phyloP scores from a whole-genome alignment of 306 rosid species.

The Corylus avellana region DNA sequence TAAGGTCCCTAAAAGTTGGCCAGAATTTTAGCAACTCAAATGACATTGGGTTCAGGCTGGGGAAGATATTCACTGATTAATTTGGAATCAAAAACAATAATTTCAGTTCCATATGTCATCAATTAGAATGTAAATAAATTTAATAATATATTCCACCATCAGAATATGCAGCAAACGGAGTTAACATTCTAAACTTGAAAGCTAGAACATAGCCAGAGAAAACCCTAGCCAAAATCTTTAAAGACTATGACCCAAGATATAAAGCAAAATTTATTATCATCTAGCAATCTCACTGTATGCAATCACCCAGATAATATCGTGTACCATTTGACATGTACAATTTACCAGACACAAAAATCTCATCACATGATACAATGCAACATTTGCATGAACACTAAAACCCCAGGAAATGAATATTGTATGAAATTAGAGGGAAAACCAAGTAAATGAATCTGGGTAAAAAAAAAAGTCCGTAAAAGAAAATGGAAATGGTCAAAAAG shows the following conservation, averaged over 20 bases:
- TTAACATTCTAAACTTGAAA: not conserved
- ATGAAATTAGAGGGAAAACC: not conserved
- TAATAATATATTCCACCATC: not conserved
- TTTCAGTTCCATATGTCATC: not conserved
- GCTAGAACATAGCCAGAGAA: not conserved
- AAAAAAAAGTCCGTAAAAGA: not conserved
- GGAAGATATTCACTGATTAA: not conserved
- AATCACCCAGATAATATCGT: not conserved
- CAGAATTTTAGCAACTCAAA: not conserved
- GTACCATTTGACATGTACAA: not conserved
- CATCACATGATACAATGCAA: not conserved
- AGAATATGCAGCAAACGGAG: not conserved
- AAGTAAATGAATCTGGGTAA: slow-evolving; percentile 9
- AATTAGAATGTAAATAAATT: not conserved
- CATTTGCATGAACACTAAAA: not conserved
- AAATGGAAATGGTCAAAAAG: not conserved
- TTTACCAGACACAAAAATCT: not conserved
- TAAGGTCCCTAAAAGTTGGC: not conserved
- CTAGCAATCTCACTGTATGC: not conserved
- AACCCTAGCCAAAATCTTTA: not conserved
- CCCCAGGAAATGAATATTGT: not conserved
- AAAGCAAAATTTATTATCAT: not conserved
- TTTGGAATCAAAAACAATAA: not conserved
- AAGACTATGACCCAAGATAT: not conserved
- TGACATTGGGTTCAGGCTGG: not conserved